phyloP scores from a whole-genome alignment of 805 yeast genomes.

The Saturnispora sekii region DNA sequence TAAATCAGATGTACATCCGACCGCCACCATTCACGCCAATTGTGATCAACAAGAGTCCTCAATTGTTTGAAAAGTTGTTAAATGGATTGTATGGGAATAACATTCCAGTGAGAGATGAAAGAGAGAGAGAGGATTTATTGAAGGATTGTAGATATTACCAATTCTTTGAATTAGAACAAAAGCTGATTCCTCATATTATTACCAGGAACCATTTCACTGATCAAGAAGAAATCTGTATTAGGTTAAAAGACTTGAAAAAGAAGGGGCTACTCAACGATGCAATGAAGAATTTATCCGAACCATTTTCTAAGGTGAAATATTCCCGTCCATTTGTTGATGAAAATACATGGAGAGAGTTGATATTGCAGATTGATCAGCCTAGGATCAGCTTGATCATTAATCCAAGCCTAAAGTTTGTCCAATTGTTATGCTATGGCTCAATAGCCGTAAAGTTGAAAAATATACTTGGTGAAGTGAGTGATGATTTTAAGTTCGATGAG shows the following conservation, averaged over 20 bases:
- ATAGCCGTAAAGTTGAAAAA: conserved; percentile 19
- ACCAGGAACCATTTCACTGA: conserved; percentile 41
- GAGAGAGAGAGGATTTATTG: conserved; percentile 47
- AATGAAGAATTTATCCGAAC: conserved; percentile 7
- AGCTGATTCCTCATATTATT: conserved; percentile 44
- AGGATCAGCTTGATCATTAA: conserved; percentile 27
- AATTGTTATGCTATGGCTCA: conserved; percentile 17
- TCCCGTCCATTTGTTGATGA: conserved; percentile 39
- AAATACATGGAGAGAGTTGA: conserved; percentile 26
- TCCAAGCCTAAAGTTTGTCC: conserved; percentile 22
- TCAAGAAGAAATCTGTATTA: conserved; percentile 48
- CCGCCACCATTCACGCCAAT: conserved; percentile 72
- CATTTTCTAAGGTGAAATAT: conserved; percentile 25
- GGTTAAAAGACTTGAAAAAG: conserved; percentile 36
- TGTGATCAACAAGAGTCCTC: conserved; percentile 41
- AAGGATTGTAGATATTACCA: conserved; percentile 72
- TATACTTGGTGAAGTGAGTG: conserved; percentile 16
- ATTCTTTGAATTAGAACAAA: conserved; percentile 65
- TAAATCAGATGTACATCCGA: conserved; percentile 37
- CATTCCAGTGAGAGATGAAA: conserved; percentile 37
- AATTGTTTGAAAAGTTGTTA: conserved; percentile 46
- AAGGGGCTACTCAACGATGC: conserved; percentile 25
- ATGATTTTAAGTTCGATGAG: conserved; percentile 22
- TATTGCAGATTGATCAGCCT: conserved; percentile 32
- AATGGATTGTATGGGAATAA: conserved; percentile 46